Evolutionary conservation across 495 filamentous ascomycete species (phyloP), one percentile per base, ranked within the genome.

Genomic region (Daldinia concentrica): DNA sequence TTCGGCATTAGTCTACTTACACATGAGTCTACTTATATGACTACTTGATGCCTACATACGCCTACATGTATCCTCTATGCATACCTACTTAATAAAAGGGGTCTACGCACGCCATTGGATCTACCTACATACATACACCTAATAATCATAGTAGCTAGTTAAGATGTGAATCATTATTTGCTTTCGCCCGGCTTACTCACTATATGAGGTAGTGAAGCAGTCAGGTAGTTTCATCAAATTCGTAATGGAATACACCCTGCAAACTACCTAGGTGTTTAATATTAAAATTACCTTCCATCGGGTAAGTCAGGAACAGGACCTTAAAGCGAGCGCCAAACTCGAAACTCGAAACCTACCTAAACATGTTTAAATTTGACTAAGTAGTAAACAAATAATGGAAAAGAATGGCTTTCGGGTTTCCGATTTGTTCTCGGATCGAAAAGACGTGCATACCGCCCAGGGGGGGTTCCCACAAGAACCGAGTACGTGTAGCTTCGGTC

Each of bases 341-440:
- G 12, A 52, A 51, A 32, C 59, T 51, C 39, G 37, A 48, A 64
- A 64, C 32, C 43, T 64, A 64, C 32, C 43, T 64, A 64, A 63
- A 19, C 48, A 50, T n/a, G 37, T 45, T 45, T 36, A 39, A 59
- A 52, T 26, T 45, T 32, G 41, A 29, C 32, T 39, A 43, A 51
- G 39, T 39, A 6, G 12, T 37, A 34, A 22, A 55, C 22, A 60
- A 50, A 62, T 24, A 32, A 32, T 19, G 50, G 27, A 24, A 41
- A 58, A 56, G 9, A 66, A 39, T 39, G 45, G 34, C 37, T 22
- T 57, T 73, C 66, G 71, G 66, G 56, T 68, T 66, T 73, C 71
- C 71, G 71, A 69, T 73, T 73, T 73, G 71, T 27, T 56, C 65
- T 69, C 71, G 71, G 71, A 62, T 73, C 65, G 66, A 73, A 62